Conservation (phyloP, 1,284 basidiomycete genomes). For the Schizophyllum commune region DNA sequence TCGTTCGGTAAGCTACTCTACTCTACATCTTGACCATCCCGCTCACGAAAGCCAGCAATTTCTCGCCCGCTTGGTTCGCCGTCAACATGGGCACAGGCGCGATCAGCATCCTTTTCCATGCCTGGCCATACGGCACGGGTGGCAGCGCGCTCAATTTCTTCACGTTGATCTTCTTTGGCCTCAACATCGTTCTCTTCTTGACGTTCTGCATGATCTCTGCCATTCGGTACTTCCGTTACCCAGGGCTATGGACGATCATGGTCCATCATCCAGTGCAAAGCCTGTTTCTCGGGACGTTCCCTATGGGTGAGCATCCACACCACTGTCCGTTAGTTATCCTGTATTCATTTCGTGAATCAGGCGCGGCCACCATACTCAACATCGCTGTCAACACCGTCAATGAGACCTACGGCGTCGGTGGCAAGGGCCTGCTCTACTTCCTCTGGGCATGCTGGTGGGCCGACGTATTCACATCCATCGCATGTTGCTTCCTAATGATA, state of each 20-base stretch:
- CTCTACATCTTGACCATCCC: too few relatives aligned
- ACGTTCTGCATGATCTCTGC: conserved; percentile 41
- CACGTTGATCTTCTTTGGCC: conserved; percentile 52
- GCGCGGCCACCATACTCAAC: conserved; percentile 52
- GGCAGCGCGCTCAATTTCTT: conserved; percentile 32
- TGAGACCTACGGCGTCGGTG: conserved; percentile 39
- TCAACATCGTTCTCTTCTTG: conserved; percentile 61
- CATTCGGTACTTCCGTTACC: conserved; percentile 49
- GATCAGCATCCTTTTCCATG: conserved; percentile 43
- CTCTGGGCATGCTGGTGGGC: conserved; percentile 75
- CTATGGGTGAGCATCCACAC: conserved; percentile 44
- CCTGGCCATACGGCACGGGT: conserved; percentile 43
- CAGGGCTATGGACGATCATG: conserved; percentile 48
- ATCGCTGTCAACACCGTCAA: conserved; percentile 37
- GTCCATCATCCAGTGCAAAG: conserved; percentile 56
- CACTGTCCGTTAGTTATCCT: background rate
- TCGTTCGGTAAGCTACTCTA: too few relatives aligned
- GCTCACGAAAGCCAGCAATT: conserved; percentile 19
- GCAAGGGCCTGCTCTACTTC: conserved; percentile 45
- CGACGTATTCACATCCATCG: conserved; percentile 47
- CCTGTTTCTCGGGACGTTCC: conserved; percentile 61
- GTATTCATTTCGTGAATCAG: background rate
- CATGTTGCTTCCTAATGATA: conserved; percentile 57
- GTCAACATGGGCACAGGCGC: conserved; percentile 47
- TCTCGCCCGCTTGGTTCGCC: conserved; percentile 45